A percentile compares a stretch with the other conserved stretches of the same genome.
These are phyloP conservation scores for Leccinellum rugosiceps DNA, from an alignment of 768 basidiomycete genomes.

Conservation along the genomic window DNA sequence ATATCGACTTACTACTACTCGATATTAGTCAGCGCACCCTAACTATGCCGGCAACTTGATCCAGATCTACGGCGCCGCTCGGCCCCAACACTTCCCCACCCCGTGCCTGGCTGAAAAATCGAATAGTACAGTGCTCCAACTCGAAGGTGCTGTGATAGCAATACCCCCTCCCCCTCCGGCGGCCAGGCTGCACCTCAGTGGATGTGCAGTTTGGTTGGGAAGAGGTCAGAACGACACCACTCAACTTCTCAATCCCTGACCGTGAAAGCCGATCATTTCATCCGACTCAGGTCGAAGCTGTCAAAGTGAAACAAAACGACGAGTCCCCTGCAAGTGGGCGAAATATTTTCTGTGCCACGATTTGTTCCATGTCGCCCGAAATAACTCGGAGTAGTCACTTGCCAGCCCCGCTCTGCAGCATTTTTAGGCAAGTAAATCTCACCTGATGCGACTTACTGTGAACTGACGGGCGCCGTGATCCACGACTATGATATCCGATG, in stretches of 20 bases:
- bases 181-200: neutral
- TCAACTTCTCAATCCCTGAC: too few species aligned
- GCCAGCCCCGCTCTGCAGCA: too few species aligned
- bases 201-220: neutral
- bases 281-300: neutral
- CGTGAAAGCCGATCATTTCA: neutral
- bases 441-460: neutral
- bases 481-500: neutral
- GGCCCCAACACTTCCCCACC: too few species aligned
- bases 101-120: too few species aligned
- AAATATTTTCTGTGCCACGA: neutral
- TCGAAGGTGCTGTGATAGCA: neutral
- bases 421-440: neutral
- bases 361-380: too few species aligned
- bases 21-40: neutral
- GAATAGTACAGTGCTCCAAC: too few species aligned
- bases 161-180: too few species aligned
- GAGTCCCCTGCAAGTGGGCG: neutral
- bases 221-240: neutral
- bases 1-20: neutral
- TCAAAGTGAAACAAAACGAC: neutral
- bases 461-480: neutral
- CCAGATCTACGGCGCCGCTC: neutral
- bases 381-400: too few species aligned
- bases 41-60: neutral